These are phyloP conservation scores for Zygnema circumcarinatum DNA, from an alignment of 139 green algal genomes.

Conservation along the genomic window DNA sequence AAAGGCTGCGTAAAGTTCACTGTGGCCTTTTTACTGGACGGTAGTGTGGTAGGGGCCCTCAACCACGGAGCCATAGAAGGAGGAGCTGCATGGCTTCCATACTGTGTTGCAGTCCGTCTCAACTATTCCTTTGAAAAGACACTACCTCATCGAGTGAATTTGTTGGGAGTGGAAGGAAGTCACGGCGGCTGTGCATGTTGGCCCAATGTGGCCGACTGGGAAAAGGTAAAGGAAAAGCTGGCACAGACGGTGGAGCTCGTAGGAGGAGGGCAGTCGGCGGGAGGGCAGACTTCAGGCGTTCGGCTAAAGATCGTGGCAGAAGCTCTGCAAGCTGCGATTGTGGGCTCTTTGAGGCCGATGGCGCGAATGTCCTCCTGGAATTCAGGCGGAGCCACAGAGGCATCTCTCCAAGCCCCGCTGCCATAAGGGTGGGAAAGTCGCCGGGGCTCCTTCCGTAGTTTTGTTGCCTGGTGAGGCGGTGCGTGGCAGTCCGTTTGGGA, in stretches of 20 bases:
- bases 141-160: neutral
- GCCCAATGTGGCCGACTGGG: conserved; percentile 28
- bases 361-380: neutral
- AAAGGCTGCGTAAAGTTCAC: conserved; percentile 11
- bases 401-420: neutral
- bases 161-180: conserved; percentile 43
- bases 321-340: neutral
- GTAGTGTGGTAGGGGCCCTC: neutral
- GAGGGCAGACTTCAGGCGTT: neutral
- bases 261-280: neutral
- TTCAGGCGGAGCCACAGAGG: neutral
- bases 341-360: neutral
- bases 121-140: conserved; percentile 11
- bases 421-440: no score
- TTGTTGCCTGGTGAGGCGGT: no score
- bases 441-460: no score
- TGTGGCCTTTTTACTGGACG: conserved; percentile 19
- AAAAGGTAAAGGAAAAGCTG: conserved; percentile 24
- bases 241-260: conserved; percentile 22
- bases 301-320: conserved; percentile 2
- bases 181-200: conserved; percentile 17
- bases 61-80: neutral
- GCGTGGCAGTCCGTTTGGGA: no score
- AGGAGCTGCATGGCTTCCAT: conserved; percentile 33
- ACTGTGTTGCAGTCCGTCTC: conserved; percentile 21